Evolutionary conservation across 331 rosid genomes (phyloP).

Genomic region (Cydonia oblonga): DNA sequence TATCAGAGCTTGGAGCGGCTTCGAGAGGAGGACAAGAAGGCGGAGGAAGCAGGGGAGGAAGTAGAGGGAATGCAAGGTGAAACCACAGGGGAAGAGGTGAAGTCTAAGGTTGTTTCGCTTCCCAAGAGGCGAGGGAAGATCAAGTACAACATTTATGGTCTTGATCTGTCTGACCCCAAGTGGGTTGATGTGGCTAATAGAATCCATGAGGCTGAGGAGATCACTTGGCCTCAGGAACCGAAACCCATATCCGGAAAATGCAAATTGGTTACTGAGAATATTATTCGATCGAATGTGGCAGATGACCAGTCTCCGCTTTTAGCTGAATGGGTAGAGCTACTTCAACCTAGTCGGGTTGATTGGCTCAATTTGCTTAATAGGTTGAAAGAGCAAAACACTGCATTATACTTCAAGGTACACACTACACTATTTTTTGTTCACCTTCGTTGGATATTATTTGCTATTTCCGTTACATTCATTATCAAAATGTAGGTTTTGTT

Average conservation of each 20-base stretch:
- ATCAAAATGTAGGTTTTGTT: no score
- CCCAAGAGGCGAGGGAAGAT: conserved; percentile 80
- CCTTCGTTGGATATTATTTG: no score
- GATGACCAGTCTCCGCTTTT: conserved; percentile 44
- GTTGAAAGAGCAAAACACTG: conserved; percentile 42
- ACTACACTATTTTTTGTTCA: no score
- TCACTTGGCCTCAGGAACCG: conserved; percentile 59
- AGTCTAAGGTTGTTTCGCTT: conserved; percentile 35
- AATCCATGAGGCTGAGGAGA: conserved; percentile 50
- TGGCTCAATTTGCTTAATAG: conserved; percentile 62
- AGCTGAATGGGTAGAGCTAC: conserved; percentile 71
- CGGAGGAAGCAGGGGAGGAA: conserved; percentile 18
- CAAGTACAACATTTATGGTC: conserved; percentile 68
- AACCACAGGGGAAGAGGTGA: conserved; percentile 12
- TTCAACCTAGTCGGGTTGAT: conserved; percentile 65
- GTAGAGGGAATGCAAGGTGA: conserved; percentile 5
- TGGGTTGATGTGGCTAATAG: conserved; percentile 71
- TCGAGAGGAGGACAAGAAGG: conserved; percentile 22
- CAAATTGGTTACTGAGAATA: conserved; percentile 45
- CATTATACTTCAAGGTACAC: conserved; percentile 54
- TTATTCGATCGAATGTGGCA: conserved; percentile 34
- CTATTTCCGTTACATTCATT: no score
- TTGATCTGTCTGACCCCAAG: conserved; percentile 68
- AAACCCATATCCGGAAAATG: conserved; percentile 62
- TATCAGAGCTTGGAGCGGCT: conserved; percentile 48